These are phyloP conservation scores for Prosopis cineraria DNA, from an alignment of 306 rosid species.

Conservation along the genomic window DNA sequence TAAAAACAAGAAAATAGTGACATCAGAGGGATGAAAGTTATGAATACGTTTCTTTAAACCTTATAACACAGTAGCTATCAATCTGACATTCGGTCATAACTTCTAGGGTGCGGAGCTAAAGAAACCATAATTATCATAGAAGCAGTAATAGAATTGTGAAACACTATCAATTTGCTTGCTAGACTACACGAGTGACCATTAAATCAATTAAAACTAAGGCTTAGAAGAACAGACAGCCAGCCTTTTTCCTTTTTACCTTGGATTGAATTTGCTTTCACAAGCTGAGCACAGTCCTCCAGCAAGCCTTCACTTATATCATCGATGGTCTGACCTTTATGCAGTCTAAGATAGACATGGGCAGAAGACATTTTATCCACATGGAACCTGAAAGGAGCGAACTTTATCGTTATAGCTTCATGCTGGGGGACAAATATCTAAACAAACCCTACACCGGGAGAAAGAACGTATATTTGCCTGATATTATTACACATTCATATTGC, in stretches of 20 bases:
- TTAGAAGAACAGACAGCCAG: slow-evolving; percentile 15
- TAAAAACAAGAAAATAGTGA: background rate
- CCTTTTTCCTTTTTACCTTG: slow-evolving; percentile 50
- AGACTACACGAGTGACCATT: background rate
- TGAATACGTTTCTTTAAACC: background rate
- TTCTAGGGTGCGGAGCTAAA: background rate
- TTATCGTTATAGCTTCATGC: background rate
- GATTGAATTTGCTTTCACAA: slow-evolving; percentile 81
- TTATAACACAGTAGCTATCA: background rate
- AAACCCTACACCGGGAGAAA: background rate
- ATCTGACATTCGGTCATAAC: background rate
- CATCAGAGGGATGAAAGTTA: background rate
- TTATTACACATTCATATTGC: background rate
- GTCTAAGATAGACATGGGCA: slow-evolving; percentile 75
- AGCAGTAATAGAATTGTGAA: background rate
- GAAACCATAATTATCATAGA: background rate
- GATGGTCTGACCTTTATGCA: slow-evolving; percentile 71
- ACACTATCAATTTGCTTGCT: background rate
- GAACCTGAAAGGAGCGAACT: slow-evolving; percentile 49
- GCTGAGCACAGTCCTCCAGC: slow-evolving; percentile 78
- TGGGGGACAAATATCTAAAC: background rate
- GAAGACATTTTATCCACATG: slow-evolving; percentile 88
- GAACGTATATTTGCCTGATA: background rate
- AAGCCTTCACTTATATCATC: slow-evolving; percentile 74
- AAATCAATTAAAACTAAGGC: background rate